Evolutionary conservation across 2,329 filamentous ascomycete genomes (phyloP).

Genomic region (Delphinella strobiligena): DNA sequence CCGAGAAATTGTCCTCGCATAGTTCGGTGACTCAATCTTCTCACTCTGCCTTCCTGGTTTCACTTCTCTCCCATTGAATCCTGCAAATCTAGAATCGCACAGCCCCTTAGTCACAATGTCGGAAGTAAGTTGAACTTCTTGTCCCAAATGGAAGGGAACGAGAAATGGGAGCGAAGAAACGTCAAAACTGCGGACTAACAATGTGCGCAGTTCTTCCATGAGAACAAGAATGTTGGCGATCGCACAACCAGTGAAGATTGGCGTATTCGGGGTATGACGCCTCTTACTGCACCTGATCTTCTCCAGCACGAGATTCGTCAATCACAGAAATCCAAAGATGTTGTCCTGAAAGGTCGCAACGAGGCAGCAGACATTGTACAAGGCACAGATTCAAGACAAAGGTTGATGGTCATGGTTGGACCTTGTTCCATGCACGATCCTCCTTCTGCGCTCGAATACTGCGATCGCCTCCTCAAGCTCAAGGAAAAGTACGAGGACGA

Average conservation of each 20-base stretch:
- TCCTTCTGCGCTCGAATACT: constrained; percentile 81
- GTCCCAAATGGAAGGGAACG: no score
- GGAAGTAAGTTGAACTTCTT: not conserved
- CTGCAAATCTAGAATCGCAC: no score
- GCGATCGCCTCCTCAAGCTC: constrained; percentile 64
- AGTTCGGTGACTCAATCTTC: not conserved
- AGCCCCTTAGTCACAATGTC: no score
- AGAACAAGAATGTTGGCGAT: constrained; percentile 38
- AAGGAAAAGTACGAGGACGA: constrained; percentile 84
- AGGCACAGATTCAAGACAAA: constrained; percentile 42
- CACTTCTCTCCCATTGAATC: not conserved
- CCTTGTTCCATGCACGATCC: constrained; percentile 98
- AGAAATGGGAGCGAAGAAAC: no score
- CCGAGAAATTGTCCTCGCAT: no score
- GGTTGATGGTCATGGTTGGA: constrained; percentile 71
- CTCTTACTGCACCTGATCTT: constrained; percentile 80
- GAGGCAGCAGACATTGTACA: constrained; percentile 51
- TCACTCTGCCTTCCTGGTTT: no score
- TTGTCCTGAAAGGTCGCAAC: constrained; percentile 47
- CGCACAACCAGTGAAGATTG: constrained; percentile 37
- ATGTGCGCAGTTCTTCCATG: constrained; percentile 33
- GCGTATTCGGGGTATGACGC: constrained; percentile 71
- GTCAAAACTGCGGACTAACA: constrained; percentile 8
- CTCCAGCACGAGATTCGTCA: constrained; percentile 84
- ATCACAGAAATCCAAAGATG: constrained; percentile 35